Evolutionary conservation across 306 rosid genomes (phyloP), one percentile per base, ranked within the genome.

Genomic region (Citrullus mucosospermus): DNA sequence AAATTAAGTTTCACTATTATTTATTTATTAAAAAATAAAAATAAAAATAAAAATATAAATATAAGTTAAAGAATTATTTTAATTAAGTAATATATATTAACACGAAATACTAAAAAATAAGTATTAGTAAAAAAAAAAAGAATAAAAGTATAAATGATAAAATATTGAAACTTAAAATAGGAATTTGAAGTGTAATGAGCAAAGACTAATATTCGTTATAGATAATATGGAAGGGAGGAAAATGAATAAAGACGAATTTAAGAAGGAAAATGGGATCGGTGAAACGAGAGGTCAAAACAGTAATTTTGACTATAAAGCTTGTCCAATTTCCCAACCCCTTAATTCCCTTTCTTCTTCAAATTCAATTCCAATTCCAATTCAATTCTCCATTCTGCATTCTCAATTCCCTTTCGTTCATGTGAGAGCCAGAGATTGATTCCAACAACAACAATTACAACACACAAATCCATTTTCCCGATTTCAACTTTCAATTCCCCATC

Each of bases 291-390:
- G 67, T 43, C 32, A 57, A 11, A 57, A 57, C 38, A 75, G 75
- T 83, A 76, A 79, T 79, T 83, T 36, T 18, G 0, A 2, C 14
- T 1, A 60, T 4, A 78, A 17, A 32, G 18, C 28, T 48, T 74
- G 86, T 55, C 83, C 63, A 18, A 51, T 80, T 76, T 69, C 55
- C 58, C 22, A 28, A 36, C 6, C 39, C 39, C 39, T 36, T 4
- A 0, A 34, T 41, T 9, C 44, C 11, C 6, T 44, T 14, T 60
- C 65, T 69, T 48, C 59, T 71, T 6, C 60, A 48, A 48, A 48
- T 46, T 48, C 72, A 51, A 53, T 48, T 4, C 28, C 28, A 25
- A 25, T 25, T 25, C 28, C 28, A 25, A 25, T 25, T 25, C 28
- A 25, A 1, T 25, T 25, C 28, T 25, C 28, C 28, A 25, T 25